Base-by-base conservation (phyloP, 768 basidiomycete species). In the Pholiota microspora region DNA sequence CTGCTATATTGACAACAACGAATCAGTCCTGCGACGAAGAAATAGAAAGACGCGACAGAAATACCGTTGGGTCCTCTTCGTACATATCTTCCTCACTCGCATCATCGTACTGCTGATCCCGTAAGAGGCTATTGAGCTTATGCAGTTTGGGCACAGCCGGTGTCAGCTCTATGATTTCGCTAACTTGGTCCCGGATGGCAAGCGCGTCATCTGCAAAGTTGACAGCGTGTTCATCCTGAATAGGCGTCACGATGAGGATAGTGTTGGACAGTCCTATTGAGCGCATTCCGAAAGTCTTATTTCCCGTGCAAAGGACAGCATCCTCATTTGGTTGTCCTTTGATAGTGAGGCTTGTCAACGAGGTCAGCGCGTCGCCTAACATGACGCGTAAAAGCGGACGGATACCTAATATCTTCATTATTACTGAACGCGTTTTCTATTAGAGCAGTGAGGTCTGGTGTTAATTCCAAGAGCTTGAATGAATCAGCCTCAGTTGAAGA, bases 211-310 rank as follows among this genome's bases (percentile, higher is more conserved):
- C 66, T 2, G 67, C 59, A n/a, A 63, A 65, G 6, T 67, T 62
- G 25, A 67, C 54, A 25, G 67, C 60, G 24, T 63, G 51, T 25
- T 61, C 65, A 62, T 72, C 71, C 34, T 71, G 65, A 2, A 76
- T 71, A 15, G 84, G 73, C 2, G 85, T 84, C 56, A 89, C 76
- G 40, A 98, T 80, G 10, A 94, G 75, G 29, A 95, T 72, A 0
- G 93, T 87, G 69, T 98, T 98, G 15, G 94, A 97, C 45, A 97
- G 74, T 7, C 80, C 78, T n/a, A 98, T 86, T 0, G 94, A 89
- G 52, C 95, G 86, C 24, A 98, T 72, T 2, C 81, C 65, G 66
- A 88, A 99, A 0, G 96, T 98, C 66, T 81, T 84, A 54, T 86
- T 78, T 0, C 76, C 61, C 0, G 94, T 96, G 68, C 96, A 98